Conservation (phyloP, 202 grass and related monocot species). For the Dendrocalamus latiflorus region DNA sequence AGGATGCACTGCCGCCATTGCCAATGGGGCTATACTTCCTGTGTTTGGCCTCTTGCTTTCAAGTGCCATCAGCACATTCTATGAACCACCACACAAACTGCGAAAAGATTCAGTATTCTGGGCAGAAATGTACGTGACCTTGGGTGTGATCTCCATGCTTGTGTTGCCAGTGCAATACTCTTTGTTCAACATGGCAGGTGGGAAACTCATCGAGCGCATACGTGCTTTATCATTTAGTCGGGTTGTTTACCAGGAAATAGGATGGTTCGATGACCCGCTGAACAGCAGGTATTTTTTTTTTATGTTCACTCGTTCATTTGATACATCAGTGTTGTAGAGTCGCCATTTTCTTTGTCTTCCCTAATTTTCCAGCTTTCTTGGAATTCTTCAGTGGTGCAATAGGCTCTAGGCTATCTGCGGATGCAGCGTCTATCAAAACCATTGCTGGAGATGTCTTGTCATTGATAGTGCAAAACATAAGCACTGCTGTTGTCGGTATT, state of each 20-base stretch:
- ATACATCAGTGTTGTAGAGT: background rate
- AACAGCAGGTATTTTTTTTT: conserved; percentile 57
- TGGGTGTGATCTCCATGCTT: conserved; percentile 48
- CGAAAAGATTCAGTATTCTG: conserved; percentile 56
- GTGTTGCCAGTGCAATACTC: conserved; percentile 44
- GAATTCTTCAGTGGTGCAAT: conserved; percentile 58
- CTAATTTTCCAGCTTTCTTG: background rate
- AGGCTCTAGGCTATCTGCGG: conserved; percentile 62
- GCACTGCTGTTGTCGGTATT: conserved; percentile 49
- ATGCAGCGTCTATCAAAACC: conserved; percentile 51
- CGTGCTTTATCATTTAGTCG: conserved; percentile 50
- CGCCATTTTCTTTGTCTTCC: background rate
- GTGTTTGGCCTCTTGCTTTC: conserved; percentile 64
- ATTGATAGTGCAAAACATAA: conserved; percentile 51
- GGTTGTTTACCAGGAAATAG: conserved; percentile 78
- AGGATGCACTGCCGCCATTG: conserved; percentile 39
- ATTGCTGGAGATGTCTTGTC: conserved; percentile 60
- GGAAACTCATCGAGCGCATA: conserved; percentile 64
- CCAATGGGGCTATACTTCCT: conserved; percentile 59
- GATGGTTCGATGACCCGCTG: conserved; percentile 72
- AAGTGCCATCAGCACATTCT: conserved; percentile 59
- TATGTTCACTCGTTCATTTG: conserved; percentile 7
- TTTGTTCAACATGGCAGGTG: conserved; percentile 70
- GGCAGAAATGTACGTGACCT: conserved; percentile 52
- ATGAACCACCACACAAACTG: conserved; percentile 49